Base-by-base conservation (phyloP, 2,329 filamentous ascomycete genomes). In the Allantophomopsis lycopodina region DNA sequence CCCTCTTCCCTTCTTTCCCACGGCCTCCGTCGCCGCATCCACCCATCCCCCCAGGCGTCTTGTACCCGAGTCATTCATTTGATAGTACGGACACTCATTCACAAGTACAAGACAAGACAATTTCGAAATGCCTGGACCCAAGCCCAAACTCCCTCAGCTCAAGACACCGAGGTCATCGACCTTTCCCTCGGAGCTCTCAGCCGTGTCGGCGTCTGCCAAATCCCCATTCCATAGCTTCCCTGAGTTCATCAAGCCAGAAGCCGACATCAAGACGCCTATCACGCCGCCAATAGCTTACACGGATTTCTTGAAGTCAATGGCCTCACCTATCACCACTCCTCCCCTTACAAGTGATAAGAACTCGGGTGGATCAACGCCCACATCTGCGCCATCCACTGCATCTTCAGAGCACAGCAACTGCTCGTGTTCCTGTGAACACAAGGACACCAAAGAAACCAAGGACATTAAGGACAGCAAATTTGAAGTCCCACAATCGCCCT, bases 281-380 rank as follows among this genome's bases (percentile, higher is more conserved):
- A 93, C 83, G 38, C 89, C 89, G 39, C 89, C 89, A 3, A 69
- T 74, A 16, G 88, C 89, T 42, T 96, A 96, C 57, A 81, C 85
- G 49, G 87, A 96, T 55, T 96, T 95, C 56, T 77, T 96, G 46
- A 89, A 87, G 62, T 78, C 79, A 44, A 76, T 93, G 62, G 67
- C 68, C 50, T 63, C 51, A 20, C 54, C 55, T 18, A 46, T 49
- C 30, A 28, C 23, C 11, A 28, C 23, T 3, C 23, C 23, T 12
- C 11, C 23, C 23, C 23, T 28, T 8, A 46, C 47, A 17, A 47
- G 48, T 37, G 56, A 55, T 33, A 55, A 53, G 42, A 42, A 42
- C 38, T 51, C 43, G 31, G 65, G 63, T 42, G 65, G 66, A 46
- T 34, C 32, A 38, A 65, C 66, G 38, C 67, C 65, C 44, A 56